Conservation (phyloP, 2,329 filamentous ascomycete genomes). For the Fusarium cicatricum region DNA sequence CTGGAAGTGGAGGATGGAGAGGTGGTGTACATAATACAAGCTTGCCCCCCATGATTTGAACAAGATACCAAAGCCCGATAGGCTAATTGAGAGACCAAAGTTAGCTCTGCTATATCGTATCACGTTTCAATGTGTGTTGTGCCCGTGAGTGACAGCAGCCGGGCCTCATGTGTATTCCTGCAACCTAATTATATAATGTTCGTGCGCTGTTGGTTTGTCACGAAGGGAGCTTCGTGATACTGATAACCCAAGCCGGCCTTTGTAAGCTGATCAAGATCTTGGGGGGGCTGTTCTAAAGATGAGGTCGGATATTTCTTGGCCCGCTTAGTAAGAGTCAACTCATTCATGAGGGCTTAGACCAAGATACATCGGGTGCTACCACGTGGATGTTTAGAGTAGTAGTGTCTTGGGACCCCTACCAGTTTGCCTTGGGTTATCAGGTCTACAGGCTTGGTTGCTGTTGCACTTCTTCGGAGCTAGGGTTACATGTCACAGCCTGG, state of each 20-base stretch:
- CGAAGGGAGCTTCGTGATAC: no score
- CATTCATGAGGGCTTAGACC: background rate
- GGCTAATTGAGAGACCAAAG: conserved; percentile 8
- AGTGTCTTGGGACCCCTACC: background rate
- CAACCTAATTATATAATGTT: no score
- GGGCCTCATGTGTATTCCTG: no score
- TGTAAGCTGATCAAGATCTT: no score
- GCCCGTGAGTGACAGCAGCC: background rate
- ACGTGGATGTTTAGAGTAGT: background rate
- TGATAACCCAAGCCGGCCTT: no score
- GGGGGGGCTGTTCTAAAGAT: no score
- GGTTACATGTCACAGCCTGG: conserved; percentile 18
- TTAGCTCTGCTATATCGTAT: background rate
- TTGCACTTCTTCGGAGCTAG: conserved; percentile 4
- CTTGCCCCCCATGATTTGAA: conserved; percentile 30
- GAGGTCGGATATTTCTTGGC: no score
- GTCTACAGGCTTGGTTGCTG: background rate
- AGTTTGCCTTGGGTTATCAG: no score
- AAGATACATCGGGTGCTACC: background rate
- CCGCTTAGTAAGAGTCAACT: background rate
- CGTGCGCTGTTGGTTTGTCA: no score
- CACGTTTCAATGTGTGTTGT: background rate
- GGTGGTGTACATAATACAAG: conserved; percentile 32
- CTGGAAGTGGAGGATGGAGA: background rate
- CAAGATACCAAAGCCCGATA: conserved; percentile 30